Evolutionary conservation across 768 basidiomycete genomes (phyloP).

Genomic region (Aureoboletus auriporus): DNA sequence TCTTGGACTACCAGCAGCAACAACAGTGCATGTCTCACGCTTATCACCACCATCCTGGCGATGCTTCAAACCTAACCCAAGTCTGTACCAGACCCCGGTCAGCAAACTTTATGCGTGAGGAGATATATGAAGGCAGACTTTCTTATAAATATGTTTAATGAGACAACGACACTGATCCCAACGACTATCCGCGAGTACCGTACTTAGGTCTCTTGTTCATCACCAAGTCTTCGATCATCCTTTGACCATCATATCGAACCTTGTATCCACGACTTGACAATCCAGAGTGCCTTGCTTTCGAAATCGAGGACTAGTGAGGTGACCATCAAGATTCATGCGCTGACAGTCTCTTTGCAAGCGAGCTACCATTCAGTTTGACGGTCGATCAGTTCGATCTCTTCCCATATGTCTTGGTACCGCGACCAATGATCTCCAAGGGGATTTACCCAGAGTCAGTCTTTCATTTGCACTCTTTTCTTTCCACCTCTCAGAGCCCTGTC

Average conservation of each 20-base stretch:
- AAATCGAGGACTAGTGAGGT: slow-evolving; percentile 45
- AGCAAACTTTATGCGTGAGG: no score
- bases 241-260: background rate
- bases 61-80: no score
- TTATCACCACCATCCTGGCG: no score
- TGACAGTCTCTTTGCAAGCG: slow-evolving; percentile 50
- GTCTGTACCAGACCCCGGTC: no score
- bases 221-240: background rate
- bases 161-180: slow-evolving; percentile 1
- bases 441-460: slow-evolving; percentile 34
- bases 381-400: background rate
- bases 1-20: no score
- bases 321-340: slow-evolving; percentile 47
- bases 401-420: slow-evolving; percentile 37
- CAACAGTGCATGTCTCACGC: no score
- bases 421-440: slow-evolving; percentile 42
- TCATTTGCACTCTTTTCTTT: slow-evolving; percentile 9
- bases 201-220: slow-evolving; percentile 3
- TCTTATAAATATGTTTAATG: no score
- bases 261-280: slow-evolving; percentile 24
- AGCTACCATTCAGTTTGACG: background rate
- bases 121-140: no score
- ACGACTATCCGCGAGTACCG: slow-evolving; percentile 14
- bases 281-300: slow-evolving; percentile 23
- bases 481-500: slow-evolving; percentile 27